Conservation (phyloP, 2,329 filamentous ascomycete genomes). For the Pseudogymnoascus destructans region DNA sequence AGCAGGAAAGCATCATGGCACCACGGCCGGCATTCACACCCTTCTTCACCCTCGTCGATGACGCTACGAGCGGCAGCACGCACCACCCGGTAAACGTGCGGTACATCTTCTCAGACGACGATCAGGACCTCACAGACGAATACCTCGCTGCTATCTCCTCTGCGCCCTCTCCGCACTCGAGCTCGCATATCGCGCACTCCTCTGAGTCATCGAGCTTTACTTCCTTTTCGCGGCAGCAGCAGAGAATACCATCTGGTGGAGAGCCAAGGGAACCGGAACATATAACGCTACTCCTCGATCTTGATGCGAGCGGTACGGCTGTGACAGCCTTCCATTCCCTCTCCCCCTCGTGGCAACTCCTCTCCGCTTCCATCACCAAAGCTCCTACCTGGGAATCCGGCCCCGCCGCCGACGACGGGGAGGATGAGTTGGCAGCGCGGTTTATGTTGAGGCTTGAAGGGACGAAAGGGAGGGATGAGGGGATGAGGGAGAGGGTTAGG, state of each 20-base stretch:
- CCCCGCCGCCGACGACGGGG: slow-evolving; percentile 15
- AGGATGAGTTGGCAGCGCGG: slow-evolving; percentile 15
- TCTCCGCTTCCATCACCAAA: slow-evolving; percentile 37
- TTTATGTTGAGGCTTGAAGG: slow-evolving; percentile 54
- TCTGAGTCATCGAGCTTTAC: slow-evolving; percentile 23
- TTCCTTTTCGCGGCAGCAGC: slow-evolving; percentile 18
- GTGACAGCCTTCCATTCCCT: slow-evolving; percentile 61
- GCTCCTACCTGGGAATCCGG: slow-evolving; percentile 48
- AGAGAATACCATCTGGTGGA: background rate
- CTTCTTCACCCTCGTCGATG: slow-evolving; percentile 76
- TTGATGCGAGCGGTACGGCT: slow-evolving; percentile 35
- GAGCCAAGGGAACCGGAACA: slow-evolving; percentile 17
- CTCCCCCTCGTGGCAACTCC: slow-evolving; percentile 58
- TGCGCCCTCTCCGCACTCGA: slow-evolving; percentile 1
- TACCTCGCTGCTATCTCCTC: slow-evolving; percentile 34
- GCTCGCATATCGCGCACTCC: slow-evolving; percentile 33
- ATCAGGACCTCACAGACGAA: slow-evolving; percentile 56
- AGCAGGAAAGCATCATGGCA: background rate
- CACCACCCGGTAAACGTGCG: slow-evolving; percentile 68
- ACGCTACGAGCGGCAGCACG: slow-evolving; percentile 57
- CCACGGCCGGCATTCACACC: slow-evolving; percentile 47
- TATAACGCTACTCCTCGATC: slow-evolving; percentile 43
- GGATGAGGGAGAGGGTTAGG: slow-evolving; percentile 24
- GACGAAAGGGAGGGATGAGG: slow-evolving; percentile 25
- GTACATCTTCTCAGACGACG: slow-evolving; percentile 85